Evolutionary conservation across 73 alveolate species (phyloP).

Genomic region (Paramecium sonneborni): DNA sequence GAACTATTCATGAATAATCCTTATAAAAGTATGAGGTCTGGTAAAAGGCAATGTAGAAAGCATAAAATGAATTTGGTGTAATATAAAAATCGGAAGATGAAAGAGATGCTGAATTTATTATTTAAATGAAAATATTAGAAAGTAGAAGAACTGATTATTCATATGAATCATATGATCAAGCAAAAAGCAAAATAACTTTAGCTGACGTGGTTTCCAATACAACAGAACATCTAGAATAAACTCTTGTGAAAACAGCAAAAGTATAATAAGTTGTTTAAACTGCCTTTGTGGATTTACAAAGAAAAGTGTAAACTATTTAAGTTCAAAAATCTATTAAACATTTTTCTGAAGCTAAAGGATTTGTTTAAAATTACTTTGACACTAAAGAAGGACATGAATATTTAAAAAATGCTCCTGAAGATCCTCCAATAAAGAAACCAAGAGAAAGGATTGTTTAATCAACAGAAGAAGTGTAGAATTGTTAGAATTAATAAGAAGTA

Average conservation of each 20-base stretch:
- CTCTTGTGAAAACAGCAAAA: background rate
- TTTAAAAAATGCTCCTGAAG: slow-evolving; percentile 44
- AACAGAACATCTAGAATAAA: background rate
- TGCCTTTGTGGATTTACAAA: slow-evolving; percentile 30
- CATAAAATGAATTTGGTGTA: slow-evolving; percentile 63
- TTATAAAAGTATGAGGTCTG: slow-evolving; percentile 65
- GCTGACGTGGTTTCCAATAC: background rate
- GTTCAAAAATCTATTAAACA: background rate
- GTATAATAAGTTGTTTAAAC: background rate
- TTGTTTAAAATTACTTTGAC: slow-evolving; percentile 61
- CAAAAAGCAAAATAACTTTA: background rate
- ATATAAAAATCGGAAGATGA: slow-evolving; percentile 66
- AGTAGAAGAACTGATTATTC: slow-evolving; percentile 64
- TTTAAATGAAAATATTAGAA: slow-evolving; percentile 60
- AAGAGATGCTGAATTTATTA: slow-evolving; percentile 66
- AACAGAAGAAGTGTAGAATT: background rate
- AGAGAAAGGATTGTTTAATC: background rate
- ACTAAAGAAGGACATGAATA: slow-evolving; percentile 58
- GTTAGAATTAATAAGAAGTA: background rate
- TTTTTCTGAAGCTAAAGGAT: background rate
- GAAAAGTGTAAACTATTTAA: background rate
- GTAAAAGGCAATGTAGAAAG: slow-evolving; percentile 48
- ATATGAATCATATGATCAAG: slow-evolving; percentile 59
- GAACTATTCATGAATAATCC: slow-evolving; percentile 53
- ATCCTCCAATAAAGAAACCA: slow-evolving; percentile 32